A percentile compares a stretch with the other conserved stretches of the same genome.
Evolutionary conservation across 768 basidiomycete genomes (phyloP).

Genomic region (Lenzites betulinus): DNA sequence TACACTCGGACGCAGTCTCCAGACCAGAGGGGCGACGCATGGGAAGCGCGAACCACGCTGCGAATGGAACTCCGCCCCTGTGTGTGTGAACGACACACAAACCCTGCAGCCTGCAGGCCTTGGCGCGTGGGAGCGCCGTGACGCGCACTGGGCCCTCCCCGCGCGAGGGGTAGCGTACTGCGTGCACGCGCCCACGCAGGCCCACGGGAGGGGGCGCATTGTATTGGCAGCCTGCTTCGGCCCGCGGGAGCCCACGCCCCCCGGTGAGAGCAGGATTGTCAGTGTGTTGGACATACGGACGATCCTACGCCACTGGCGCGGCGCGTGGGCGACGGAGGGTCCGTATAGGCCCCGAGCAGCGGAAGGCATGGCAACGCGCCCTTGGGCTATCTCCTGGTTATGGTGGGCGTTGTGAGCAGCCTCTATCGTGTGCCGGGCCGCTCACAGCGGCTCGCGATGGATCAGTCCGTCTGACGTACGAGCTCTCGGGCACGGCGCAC

Average conservation of each 20-base stretch:
- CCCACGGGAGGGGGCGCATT: neutral
- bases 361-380: conserved; percentile 1
- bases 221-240: conserved; percentile 1
- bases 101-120: neutral
- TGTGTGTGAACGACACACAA: conserved; percentile 1
- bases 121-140: neutral
- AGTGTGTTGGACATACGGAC: neutral
- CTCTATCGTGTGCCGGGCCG: neutral
- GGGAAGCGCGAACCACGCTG: conserved; percentile 11
- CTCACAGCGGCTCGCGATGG: neutral
- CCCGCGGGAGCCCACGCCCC: neutral
- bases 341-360: neutral
- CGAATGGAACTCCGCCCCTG: conserved; percentile 7
- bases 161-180: neutral
- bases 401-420: neutral
- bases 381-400: neutral
- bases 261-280: neutral
- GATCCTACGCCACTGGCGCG: neutral
- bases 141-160: neutral
- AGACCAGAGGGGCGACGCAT: conserved; percentile 5
- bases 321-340: neutral
- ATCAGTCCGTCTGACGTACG: neutral
- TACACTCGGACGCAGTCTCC: conserved; percentile 11
- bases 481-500: neutral
- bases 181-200: neutral